Evolutionary conservation across 2,329 filamentous ascomycete species (phyloP), one percentile per base, ranked within the genome.

Genomic region (Exophiala sideris): DNA sequence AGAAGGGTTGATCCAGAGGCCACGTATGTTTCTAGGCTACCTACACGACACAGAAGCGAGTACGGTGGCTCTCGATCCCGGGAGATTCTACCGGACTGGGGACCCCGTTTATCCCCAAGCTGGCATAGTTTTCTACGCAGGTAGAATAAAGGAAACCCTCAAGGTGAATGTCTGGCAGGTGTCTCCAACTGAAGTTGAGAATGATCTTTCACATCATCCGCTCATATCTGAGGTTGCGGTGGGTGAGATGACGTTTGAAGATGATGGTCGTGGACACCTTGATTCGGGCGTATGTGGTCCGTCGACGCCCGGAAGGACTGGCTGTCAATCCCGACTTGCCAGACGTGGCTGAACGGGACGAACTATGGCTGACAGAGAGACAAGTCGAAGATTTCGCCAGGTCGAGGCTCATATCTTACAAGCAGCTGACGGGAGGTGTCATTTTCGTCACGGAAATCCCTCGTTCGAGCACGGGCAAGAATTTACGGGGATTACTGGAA

Each of bases 391-490:
- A 52, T 10, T 59, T 57, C 41, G 38, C 59, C 12, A 41, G 51
- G 10, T 39, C 46, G 2, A 48, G 70, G 44, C 65, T 80, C 16
- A 74, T 75, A 5, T 73, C 71, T 46, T 79, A 78, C 66, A 79
- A 79, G 57, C 67, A 68, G 2, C 61, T 79, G 0, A 74, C 75
- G 5, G 73, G 74, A 4, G 39, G 39, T 41, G 70, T 79, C 8
- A 62, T 73, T 20, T 79, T 79, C 49, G 71, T 79, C 10, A 71
- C 76, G 39, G 66, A 72, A 32, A 76, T 80, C 33, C 77, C 77
- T 3, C 74, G 75, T 42, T 75, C 74, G 2, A 67, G 74, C 1
- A 77, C 75, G 54, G 77, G 77, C 10, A 80, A 80, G 65, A 77
- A 79, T 47, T 68, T 75, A 52, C 67, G 73, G 10, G 39, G 7